Conservation (phyloP, 495 filamentous ascomycete species). For the Penicillium pancosmium region DNA sequence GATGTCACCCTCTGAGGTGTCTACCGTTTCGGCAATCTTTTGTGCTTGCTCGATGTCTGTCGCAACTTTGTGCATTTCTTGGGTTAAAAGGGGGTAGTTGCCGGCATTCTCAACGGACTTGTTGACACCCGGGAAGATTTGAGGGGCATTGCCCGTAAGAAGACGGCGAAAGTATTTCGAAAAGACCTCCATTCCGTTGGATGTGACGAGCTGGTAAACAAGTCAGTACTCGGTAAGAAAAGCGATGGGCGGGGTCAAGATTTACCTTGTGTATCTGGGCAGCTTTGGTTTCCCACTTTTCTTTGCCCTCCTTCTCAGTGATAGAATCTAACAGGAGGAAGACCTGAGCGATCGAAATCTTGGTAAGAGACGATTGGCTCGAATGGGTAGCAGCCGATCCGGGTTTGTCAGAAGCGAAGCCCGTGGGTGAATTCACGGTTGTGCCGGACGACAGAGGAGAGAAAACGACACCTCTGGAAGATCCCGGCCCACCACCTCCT, state of each 20-base stretch:
- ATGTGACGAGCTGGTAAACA: conserved; percentile 74
- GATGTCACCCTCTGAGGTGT: conserved; percentile 81
- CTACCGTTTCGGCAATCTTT: conserved; percentile 91
- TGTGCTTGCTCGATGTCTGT: conserved; percentile 78
- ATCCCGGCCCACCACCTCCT: conserved; percentile 58
- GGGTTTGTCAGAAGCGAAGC: conserved; percentile 56
- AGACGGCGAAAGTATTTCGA: conserved; percentile 89
- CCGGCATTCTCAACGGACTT: conserved; percentile 71
- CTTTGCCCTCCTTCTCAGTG: conserved; percentile 84
- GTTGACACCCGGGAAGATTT: conserved; percentile 78
- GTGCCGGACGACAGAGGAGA: conserved; percentile 65
- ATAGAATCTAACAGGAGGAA: conserved; percentile 91
- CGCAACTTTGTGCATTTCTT: conserved; percentile 82
- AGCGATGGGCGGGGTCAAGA: neutral
- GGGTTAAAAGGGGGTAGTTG: conserved; percentile 78
- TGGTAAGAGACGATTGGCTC: conserved; percentile 61
- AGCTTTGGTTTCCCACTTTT: conserved; percentile 91
- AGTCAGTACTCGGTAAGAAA: conserved; percentile 14
- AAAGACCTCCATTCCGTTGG: conserved; percentile 96
- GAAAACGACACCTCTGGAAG: conserved; percentile 60
- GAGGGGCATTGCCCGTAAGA: conserved; percentile 77
- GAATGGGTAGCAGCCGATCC: conserved; percentile 46
- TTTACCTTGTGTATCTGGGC: conserved; percentile 89
- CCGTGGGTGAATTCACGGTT: conserved; percentile 63
- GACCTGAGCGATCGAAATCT: conserved; percentile 92